Evolutionary conservation across 495 filamentous ascomycete genomes (phyloP).

Genomic region (Aspergillus panamensis): DNA sequence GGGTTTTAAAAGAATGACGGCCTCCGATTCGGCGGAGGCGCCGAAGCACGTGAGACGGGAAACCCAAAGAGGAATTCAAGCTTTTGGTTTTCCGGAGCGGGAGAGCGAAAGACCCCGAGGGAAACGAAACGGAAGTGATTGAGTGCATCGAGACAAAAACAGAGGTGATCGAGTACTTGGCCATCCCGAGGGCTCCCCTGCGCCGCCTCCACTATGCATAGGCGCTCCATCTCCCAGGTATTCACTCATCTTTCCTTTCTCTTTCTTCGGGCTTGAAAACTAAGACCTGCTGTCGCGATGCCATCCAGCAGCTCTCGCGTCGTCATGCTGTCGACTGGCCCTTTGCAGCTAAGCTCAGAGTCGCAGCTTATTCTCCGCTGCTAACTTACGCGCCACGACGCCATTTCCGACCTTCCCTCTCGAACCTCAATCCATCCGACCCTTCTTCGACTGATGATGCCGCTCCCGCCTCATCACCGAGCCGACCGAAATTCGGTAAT

Average conservation of each 20-base stretch:
- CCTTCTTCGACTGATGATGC: slow-evolving; percentile 9
- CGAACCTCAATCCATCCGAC: slow-evolving; percentile 24
- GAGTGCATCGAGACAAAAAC: background rate
- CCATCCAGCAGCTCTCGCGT: slow-evolving; percentile 25
- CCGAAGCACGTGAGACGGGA: slow-evolving; percentile 40
- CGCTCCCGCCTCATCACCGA: background rate
- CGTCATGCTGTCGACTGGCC: slow-evolving; percentile 33
- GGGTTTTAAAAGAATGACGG: slow-evolving; percentile 12
- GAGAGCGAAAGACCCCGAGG: slow-evolving; percentile 24
- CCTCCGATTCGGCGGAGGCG: slow-evolving; percentile 33
- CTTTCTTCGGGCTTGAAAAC: background rate
- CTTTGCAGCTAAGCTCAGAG: slow-evolving; percentile 23
- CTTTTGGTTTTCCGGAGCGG: slow-evolving; percentile 17
- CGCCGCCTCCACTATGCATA: slow-evolving; percentile 31
- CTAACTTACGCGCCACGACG: slow-evolving; percentile 22
- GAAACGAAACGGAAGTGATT: background rate
- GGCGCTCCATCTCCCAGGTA: slow-evolving; percentile 37
- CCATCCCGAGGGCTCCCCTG: background rate
- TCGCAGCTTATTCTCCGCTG: slow-evolving; percentile 20
- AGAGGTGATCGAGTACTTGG: background rate
- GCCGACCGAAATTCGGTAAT: slow-evolving; percentile 20
- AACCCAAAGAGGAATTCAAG: slow-evolving; percentile 15
- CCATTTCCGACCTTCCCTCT: slow-evolving; percentile 30
- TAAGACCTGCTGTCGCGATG: background rate
- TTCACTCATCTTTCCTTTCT: slow-evolving; percentile 5